phyloP scores from a whole-genome alignment of 202 grass and related monocot genomes.

The Carex arenaria region DNA sequence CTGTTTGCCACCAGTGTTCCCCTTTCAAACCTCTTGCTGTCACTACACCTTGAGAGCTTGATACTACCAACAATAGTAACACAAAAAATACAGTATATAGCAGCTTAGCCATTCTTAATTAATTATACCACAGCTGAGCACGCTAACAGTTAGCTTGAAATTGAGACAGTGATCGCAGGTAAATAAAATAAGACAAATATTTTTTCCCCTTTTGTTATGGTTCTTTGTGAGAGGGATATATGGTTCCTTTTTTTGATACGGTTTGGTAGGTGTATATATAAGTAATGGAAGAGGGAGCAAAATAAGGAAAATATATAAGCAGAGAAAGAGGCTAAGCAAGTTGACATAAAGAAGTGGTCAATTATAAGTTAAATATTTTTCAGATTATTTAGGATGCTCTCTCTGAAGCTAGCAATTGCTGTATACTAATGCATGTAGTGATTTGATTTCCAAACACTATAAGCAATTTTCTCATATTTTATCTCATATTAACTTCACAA shows the following conservation, averaged over 20 bases:
- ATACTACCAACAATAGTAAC: neutral
- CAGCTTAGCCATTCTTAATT: neutral
- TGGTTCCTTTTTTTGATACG: neutral
- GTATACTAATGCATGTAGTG: neutral
- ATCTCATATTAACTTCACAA: no score
- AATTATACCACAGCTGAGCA: neutral
- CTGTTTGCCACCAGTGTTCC: neutral
- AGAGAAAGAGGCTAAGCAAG: neutral
- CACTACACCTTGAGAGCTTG: neutral
- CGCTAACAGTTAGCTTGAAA: neutral
- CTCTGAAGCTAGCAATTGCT: neutral
- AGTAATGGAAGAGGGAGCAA: neutral
- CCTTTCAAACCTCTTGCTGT: constrained; percentile 14
- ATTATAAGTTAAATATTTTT: no score
- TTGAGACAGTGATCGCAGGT: neutral
- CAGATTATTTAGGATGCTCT: neutral
- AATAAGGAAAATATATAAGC: neutral
- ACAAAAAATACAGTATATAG: neutral
- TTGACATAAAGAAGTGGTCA: neutral
- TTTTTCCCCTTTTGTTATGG: neutral
- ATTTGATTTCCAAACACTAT: neutral
- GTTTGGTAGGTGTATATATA: neutral
- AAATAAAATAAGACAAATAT: neutral
- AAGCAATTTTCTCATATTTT: neutral
- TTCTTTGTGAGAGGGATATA: neutral